A percentile compares a stretch with the other conserved stretches of the same genome.
Conservation (phyloP, 2,329 filamentous ascomycete species). For the Fusarium nodosum region DNA sequence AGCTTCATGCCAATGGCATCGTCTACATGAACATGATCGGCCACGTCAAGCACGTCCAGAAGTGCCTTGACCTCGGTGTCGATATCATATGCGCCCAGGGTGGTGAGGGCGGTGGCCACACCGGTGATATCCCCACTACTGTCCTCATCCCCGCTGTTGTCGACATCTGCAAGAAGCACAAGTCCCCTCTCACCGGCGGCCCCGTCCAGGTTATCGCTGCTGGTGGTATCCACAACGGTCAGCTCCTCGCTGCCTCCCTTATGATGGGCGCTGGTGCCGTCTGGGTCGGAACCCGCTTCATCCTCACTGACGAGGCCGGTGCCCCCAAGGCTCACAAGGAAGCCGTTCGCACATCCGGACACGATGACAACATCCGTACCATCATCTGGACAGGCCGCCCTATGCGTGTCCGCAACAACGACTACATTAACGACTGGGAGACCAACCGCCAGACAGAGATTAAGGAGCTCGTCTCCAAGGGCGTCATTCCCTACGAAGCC, state of each 20-base stretch:
- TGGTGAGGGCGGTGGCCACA: constrained; percentile 97
- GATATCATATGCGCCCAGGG: constrained; percentile 99
- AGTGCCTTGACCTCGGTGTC: constrained; percentile 90
- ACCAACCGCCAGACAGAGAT: constrained; percentile 91
- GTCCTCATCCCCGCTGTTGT: constrained; percentile 94
- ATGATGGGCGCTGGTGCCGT: constrained; percentile 94
- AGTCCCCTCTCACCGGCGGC: constrained; percentile 86
- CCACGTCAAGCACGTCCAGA: constrained; percentile 98
- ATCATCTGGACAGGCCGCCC: constrained; percentile 99
- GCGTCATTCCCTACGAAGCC: constrained; percentile 91
- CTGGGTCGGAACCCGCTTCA: constrained; percentile 97
- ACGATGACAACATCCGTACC: constrained; percentile 96
- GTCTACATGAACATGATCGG: constrained; percentile 99
- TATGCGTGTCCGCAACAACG: constrained; percentile 91
- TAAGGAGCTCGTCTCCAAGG: constrained; percentile 89
- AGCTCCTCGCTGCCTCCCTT: constrained; percentile 87
- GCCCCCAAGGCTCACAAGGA: constrained; percentile 96
- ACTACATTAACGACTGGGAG: constrained; percentile 97
- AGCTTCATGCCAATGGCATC: constrained; percentile 86
- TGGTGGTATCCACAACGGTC: constrained; percentile 93
- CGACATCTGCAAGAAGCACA: constrained; percentile 82
- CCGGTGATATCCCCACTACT: constrained; percentile 91
- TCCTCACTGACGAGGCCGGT: constrained; percentile 93
- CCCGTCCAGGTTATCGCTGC: constrained; percentile 94
- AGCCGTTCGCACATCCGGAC: constrained; percentile 88